These are phyloP conservation scores for Volvox reticuliferus DNA, from an alignment of 139 green algal species.

Conservation along the genomic window DNA sequence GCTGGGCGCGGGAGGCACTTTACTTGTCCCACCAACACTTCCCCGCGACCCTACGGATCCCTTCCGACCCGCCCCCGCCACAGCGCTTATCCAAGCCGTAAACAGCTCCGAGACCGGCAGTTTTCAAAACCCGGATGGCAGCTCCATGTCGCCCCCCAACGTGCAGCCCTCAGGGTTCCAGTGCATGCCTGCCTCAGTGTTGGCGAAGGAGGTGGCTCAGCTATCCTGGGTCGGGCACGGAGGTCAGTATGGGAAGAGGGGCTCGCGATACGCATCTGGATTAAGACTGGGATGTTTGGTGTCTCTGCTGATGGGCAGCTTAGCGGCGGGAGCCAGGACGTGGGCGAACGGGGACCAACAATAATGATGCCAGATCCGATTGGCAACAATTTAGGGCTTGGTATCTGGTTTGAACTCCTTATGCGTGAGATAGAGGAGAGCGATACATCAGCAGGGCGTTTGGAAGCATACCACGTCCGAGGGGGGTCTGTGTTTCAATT, in stretches of 20 bases:
- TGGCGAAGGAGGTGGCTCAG: conserved; percentile 48
- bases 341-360: too few relatives aligned
- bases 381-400: too few relatives aligned
- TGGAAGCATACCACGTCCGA: too few relatives aligned
- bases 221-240: conserved; percentile 43
- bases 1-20: conserved; percentile 15
- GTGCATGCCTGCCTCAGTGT: conserved; percentile 9
- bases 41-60: not conserved
- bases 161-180: conserved; percentile 35
- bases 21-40: not conserved
- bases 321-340: too few relatives aligned
- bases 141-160: not conserved
- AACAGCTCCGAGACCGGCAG: conserved; percentile 33
- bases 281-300: too few relatives aligned
- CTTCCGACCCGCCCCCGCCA: not conserved
- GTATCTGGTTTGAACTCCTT: too few relatives aligned
- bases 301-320: too few relatives aligned
- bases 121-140: conserved; percentile 6
- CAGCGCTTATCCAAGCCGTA: not conserved
- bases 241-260: conserved; percentile 1
- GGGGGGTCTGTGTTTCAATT: too few relatives aligned
- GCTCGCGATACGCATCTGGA: too few relatives aligned
- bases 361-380: too few relatives aligned
- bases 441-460: too few relatives aligned
- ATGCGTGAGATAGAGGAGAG: too few relatives aligned